Percentiles rank a stretch among this genome's conserved stretches.
phyloP scores from a whole-genome alignment of 1,139 yeast genomes.

The Debaryomyces singareniensis region DNA sequence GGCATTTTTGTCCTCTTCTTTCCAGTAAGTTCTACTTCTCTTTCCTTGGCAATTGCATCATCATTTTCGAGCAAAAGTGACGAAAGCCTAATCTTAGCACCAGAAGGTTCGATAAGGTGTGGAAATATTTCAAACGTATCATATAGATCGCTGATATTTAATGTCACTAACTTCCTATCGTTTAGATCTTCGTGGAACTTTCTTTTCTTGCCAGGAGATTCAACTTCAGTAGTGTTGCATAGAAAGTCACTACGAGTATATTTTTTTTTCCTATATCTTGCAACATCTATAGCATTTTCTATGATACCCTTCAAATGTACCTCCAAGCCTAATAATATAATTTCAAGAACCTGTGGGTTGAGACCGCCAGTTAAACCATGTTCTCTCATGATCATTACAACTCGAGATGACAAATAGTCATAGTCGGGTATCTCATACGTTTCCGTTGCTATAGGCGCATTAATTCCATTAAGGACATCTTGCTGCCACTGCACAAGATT shows the following conservation, averaged over 20 bases:
- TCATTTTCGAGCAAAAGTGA: constrained; percentile 55
- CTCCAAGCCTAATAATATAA: constrained; percentile 76
- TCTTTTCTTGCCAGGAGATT: constrained; percentile 10
- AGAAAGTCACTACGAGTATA: constrained; percentile 39
- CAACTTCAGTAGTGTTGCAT: constrained; percentile 13
- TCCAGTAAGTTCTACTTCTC: constrained; percentile 37
- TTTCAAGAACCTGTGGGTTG: constrained; percentile 65
- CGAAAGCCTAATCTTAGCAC: constrained; percentile 48
- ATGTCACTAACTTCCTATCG: constrained; percentile 27
- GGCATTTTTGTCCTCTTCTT: too few relatives aligned
- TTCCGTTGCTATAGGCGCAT: constrained; percentile 76
- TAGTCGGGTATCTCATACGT: constrained; percentile 78
- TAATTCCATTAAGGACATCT: constrained; percentile 86
- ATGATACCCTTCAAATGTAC: constrained; percentile 67
- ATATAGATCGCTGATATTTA: constrained; percentile 60
- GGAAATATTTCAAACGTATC: constrained; percentile 63
- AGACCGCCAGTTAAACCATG: constrained; percentile 85
- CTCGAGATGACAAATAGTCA: constrained; percentile 60
- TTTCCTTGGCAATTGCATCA: constrained; percentile 31
- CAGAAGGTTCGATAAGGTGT: constrained; percentile 61
- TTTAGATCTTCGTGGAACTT: constrained; percentile 15
- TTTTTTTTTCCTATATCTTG: constrained; percentile 51
- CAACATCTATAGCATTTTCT: constrained; percentile 70
- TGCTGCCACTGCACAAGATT: constrained; percentile 83
- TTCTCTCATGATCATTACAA: constrained; percentile 83